Evolutionary conservation across 805 yeast genomes (phyloP), one percentile per base, ranked within the genome.

Genomic region (Suhomyces tanzawaensis): DNA sequence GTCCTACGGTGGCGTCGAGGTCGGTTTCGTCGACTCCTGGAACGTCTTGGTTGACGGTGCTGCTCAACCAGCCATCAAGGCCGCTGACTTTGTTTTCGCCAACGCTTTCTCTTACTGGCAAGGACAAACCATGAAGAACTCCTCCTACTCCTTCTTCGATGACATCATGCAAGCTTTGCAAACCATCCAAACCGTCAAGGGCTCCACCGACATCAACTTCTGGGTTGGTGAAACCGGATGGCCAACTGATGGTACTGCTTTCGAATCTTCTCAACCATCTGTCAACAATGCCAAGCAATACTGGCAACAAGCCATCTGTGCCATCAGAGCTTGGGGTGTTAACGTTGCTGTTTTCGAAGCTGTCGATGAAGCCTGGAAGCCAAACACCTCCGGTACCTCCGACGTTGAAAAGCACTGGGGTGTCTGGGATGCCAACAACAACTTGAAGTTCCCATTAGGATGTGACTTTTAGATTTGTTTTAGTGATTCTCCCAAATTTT

Each of bases 101-200:
- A 91, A 91, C 61, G 97, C 96, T 35, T 91, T 91, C 77, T 86
- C 97, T 7, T 91, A 90, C 82, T 91, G 98, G 98, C 98, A 91
- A 73, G 97, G 97, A 30, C 97, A 89, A 72, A 76, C 88, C 50
- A 76, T 75, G 77, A 57, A 64, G 34, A 90, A 90, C 64, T 78
- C 96, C 19, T 79, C 95, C 13, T 86, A 79, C 76, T 88, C 96
- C 2, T 91, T 90, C 83, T 78, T 88, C 51, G 97, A 90, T 62
- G 97, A 91, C 64, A 87, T 91, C 64, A 89, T 90, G 96, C 97
- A 91, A 76, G 96, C 97, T 49, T 71, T 91, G 63, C 95, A 88
- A 72, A 72, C 74, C 45, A 79, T 91, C 55, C 96, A 91, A 76
- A 72, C 87, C 51, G 65, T 77, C 53, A 90, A 91, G 75, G 96